Percentiles rank a stretch among this genome's conserved stretches.
Evolutionary conservation across 2,329 filamentous ascomycete species (phyloP).

Genomic region (Aureobasidium sp.): DNA sequence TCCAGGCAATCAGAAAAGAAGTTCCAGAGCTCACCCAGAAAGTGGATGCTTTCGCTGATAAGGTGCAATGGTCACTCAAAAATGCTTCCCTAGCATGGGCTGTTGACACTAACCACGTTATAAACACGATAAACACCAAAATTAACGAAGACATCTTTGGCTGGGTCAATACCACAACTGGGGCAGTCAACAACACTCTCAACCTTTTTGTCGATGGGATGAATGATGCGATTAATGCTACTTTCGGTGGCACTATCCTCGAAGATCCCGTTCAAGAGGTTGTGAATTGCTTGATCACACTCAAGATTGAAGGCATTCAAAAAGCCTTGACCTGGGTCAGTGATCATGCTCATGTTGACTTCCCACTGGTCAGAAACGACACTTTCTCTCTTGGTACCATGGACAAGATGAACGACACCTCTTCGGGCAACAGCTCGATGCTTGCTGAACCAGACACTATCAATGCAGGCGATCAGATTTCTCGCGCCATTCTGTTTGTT

Average conservation of each 20-base stretch:
- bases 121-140: constrained; percentile 55
- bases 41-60: constrained; percentile 67
- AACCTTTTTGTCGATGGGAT: constrained; percentile 75
- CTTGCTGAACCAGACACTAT: constrained; percentile 62
- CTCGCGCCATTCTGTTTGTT: constrained; percentile 63
- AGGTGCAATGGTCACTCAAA: constrained; percentile 65
- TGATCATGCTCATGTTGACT: constrained; percentile 72
- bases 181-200: constrained; percentile 75
- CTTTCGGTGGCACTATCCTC: constrained; percentile 76
- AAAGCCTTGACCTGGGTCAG: constrained; percentile 89
- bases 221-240: constrained; percentile 60
- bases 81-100: constrained; percentile 72
- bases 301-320: constrained; percentile 79
- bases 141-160: constrained; percentile 81
- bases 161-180: constrained; percentile 78
- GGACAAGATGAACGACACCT: constrained; percentile 39
- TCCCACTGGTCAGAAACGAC: constrained; percentile 70
- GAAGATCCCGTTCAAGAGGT: constrained; percentile 70
- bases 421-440: constrained; percentile 57
- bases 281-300: constrained; percentile 74
- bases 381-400: constrained; percentile 75
- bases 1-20: constrained; percentile 63
- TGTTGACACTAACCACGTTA: constrained; percentile 62
- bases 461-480: constrained; percentile 72
- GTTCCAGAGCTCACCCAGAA: constrained; percentile 66